Base-by-base conservation (phyloP, 2,329 filamentous ascomycete genomes). In the Fusarium citri region DNA sequence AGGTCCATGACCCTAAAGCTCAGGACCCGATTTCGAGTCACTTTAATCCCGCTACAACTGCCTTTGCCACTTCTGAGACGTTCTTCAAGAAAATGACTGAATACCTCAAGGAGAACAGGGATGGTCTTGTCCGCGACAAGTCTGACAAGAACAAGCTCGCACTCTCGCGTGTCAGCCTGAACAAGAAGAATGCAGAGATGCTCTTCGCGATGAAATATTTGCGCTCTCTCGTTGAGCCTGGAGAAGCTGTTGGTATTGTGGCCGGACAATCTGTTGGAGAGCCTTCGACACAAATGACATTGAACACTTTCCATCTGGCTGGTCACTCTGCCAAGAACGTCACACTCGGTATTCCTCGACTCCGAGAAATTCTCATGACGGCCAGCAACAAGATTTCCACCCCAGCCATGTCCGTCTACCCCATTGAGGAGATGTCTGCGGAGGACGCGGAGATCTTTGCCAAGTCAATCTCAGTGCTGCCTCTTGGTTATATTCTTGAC, bases 281-380 rank as follows among this genome's bases (percentile, higher is more conserved):
- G 78, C 96, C 97, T 11, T 98, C 94, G 4, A 99, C 96, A 14
- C 96, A 99, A 80, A 99, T 99, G 97, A 99, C 97, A 10, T 84
- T 99, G 58, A 99, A 99, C 83, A 99, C 97, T 28, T 99, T 99
- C 88, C 96, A 99, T 87, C 93, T 99, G 88, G 96, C 96, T 80
- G 96, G 96, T 77, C 95, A 98, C 85, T 94, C 96, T 22, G 92
- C 96, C 30, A 98, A 98, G 86, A 99, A 99, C 87, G 97, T 99
- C 78, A 99, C 96, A 1, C 88, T 98, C 22, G 96, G 96, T 93
- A 98, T 99, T 77, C 96, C 96, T 63, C 94, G 96, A 82, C 87
- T 99, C 22, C 88, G 96, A 83, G 96, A 99, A 87, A 98, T 99
- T 75, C 88, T 99, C 71, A 99, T 99, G 96, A 98, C 96, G 50